phyloP scores from a whole-genome alignment of 148 eudicot species.

The Suaeda aralocaspica region DNA sequence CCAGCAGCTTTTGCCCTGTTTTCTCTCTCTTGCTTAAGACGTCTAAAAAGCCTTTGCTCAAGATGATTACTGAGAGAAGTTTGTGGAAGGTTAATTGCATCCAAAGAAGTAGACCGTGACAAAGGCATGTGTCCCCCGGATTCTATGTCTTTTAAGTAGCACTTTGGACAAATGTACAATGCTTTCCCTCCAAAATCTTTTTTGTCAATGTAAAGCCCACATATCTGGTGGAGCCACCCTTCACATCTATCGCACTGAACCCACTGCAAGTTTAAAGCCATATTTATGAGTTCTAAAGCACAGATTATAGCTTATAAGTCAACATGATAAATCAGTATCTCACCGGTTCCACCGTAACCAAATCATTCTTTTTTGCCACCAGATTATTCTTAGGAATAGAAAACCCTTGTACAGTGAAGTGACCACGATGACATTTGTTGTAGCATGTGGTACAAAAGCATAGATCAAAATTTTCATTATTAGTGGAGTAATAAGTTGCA shows the following conservation, averaged over 20 bases:
- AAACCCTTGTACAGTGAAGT: conserved; percentile 38
- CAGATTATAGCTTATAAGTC: not conserved
- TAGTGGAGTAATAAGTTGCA: conserved; percentile 39
- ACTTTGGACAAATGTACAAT: conserved; percentile 69
- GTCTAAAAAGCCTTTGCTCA: conserved; percentile 57
- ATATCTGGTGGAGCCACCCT: conserved; percentile 90
- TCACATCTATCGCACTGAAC: conserved; percentile 86
- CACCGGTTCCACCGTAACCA: conserved; percentile 66
- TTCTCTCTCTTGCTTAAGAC: conserved; percentile 63
- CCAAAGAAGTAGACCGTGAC: conserved; percentile 44
- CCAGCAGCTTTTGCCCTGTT: conserved; percentile 55
- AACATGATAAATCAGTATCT: conserved; percentile 16
- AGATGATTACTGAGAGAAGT: conserved; percentile 77
- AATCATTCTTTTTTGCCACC: conserved; percentile 43
- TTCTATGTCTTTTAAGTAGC: conserved; percentile 55
- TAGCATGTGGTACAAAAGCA: conserved; percentile 60
- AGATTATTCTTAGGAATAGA: conserved; percentile 50
- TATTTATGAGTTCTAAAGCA: conserved; percentile 1
- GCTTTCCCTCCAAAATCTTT: conserved; percentile 55
- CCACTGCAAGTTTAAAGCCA: conserved; percentile 61
- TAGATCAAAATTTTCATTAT: conserved; percentile 41
- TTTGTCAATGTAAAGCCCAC: conserved; percentile 73
- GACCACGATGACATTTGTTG: conserved; percentile 39
- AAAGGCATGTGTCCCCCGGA: conserved; percentile 37
- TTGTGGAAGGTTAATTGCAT: conserved; percentile 63